Evolutionary conservation across 305 asterid genomes (phyloP), one percentile per base, ranked within the genome.

Genomic region (Ilex paraguariensis): DNA sequence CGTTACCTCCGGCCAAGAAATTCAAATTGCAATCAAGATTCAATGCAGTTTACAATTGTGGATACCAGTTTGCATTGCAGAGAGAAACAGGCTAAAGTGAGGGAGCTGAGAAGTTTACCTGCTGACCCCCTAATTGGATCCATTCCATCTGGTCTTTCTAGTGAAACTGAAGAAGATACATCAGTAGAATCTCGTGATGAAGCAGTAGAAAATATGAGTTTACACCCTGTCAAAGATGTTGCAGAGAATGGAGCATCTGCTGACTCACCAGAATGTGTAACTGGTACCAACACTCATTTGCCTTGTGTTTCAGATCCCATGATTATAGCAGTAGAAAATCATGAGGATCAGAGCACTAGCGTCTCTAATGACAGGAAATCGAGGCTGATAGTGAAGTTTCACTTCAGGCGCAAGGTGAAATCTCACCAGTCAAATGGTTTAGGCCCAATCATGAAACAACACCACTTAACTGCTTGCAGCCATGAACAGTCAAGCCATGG

Each of bases 71-170:
- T 65, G 52, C 28, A 7, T 46, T 14, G 30, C 12, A 61, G 59
- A 44, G 63, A 48, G 42, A 55, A 51, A 28, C 6, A 6, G 30
- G 52, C 10, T 46, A 56, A 58, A 45, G 49, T 65, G 40, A 31
- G 69, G 48, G 62, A 65, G 31, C 54, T 46, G 31, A 56, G 56
- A 44, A 65, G 69, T 63, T 28, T 63, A 9, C 61, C 68, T 6
- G 40, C 53, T 21, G 39, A 17, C 54, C 68, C 40, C 10, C 10
- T 3, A 14, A 52, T 4, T 52, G n/a, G 5, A 14, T 10, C 15
- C 52, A 46, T 12, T 46, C 52, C 52, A 46, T 46, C 52, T 46
- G 15, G 52, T 13, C 11, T 46, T 46, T 46, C 52, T 3, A 10
- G 15, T 46, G 52, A 46, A 46, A 46, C 52, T 13, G 52, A 46